Evolutionary conservation across 2,329 filamentous ascomycete species (phyloP).

Genomic region (Albifimbria verrucaria): DNA sequence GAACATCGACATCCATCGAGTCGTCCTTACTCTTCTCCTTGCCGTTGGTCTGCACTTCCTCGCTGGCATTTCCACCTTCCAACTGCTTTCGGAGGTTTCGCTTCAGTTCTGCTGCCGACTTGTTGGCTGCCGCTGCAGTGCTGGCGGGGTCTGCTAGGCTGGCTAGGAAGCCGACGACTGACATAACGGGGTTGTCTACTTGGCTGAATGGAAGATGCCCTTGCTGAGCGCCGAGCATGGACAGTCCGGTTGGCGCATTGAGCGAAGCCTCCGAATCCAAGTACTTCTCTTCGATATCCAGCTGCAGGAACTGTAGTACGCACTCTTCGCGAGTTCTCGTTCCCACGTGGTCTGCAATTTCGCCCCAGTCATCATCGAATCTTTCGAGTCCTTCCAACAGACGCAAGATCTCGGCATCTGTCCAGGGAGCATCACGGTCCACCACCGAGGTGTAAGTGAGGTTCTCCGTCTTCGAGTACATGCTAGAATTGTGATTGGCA

Average conservation of each 20-base stretch:
- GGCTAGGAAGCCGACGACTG: conserved; percentile 90
- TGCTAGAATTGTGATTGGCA: conserved; percentile 69
- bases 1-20: conserved; percentile 62
- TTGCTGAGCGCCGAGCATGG: conserved; percentile 67
- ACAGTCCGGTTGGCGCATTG: conserved; percentile 54
- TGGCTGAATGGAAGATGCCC: conserved; percentile 88
- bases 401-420: conserved; percentile 82
- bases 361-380: conserved; percentile 94
- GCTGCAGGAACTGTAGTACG: conserved; percentile 90
- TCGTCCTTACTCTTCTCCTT: conserved; percentile 56
- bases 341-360: conserved; percentile 87
- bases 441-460: conserved; percentile 74
- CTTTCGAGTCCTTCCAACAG: conserved; percentile 87
- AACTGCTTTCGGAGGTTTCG: conserved; percentile 75
- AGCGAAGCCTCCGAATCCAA: conserved; percentile 67
- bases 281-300: conserved; percentile 98
- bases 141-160: conserved; percentile 86
- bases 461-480: conserved; percentile 89
- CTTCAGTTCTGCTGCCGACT: conserved; percentile 82
- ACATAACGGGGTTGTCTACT: conserved; percentile 94
- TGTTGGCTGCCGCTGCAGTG: conserved; percentile 85
- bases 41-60: conserved; percentile 52
- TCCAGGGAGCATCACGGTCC: conserved; percentile 86
- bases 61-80: conserved; percentile 46
- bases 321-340: conserved; percentile 93